A percentile compares a stretch with the other conserved stretches of the same genome.
phyloP scores from a whole-genome alignment of 169 alveolate genomes.

The Perkinsus olseni region DNA sequence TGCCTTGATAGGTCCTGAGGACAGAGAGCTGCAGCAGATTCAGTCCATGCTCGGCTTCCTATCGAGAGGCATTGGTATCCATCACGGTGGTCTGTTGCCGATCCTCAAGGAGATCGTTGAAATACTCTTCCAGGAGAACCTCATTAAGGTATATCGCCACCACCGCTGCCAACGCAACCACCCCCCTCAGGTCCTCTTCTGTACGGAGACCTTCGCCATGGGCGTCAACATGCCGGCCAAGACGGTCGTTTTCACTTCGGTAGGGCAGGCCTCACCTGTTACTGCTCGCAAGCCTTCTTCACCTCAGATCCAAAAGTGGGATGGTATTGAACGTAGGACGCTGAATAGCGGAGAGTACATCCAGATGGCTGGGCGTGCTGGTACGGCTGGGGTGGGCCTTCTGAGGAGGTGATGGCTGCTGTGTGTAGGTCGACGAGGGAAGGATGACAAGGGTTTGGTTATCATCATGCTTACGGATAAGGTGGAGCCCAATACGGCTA shows the following conservation, averaged over 20 bases:
- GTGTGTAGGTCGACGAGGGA: slow-evolving; percentile 98
- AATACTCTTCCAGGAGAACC: slow-evolving; percentile 87
- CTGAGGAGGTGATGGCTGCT: slow-evolving; percentile 59
- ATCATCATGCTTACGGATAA: slow-evolving; percentile 88
- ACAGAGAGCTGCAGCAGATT: slow-evolving; percentile 81
- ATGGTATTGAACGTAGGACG: slow-evolving; percentile 81
- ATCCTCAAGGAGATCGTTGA: slow-evolving; percentile 93
- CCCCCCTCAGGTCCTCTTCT: slow-evolving; percentile 52
- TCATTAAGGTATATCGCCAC: slow-evolving; percentile 60
- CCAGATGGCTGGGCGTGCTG: slow-evolving; percentile 37
- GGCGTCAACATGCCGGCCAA: slow-evolving; percentile 98
- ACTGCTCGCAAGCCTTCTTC: background rate
- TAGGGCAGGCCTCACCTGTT: background rate
- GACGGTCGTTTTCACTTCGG: slow-evolving; percentile 90
- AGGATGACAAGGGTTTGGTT: slow-evolving; percentile 92
- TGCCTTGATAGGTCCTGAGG: slow-evolving; percentile 29
- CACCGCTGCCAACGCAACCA: background rate
- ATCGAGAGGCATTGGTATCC: slow-evolving; percentile 92
- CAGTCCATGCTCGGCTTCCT: slow-evolving; percentile 78
- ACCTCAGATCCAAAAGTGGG: slow-evolving; percentile 79
- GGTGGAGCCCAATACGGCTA: slow-evolving; percentile 87
- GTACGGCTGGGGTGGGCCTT: background rate
- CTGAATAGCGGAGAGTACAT: slow-evolving; percentile 91
- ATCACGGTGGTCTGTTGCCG: slow-evolving; percentile 97
- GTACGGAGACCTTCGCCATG: slow-evolving; percentile 96